A percentile compares a stretch with the other conserved stretches of the same genome.
These are phyloP conservation scores for Lactarius hengduanensis DNA, from an alignment of 768 basidiomycete species.

Conservation along the genomic window DNA sequence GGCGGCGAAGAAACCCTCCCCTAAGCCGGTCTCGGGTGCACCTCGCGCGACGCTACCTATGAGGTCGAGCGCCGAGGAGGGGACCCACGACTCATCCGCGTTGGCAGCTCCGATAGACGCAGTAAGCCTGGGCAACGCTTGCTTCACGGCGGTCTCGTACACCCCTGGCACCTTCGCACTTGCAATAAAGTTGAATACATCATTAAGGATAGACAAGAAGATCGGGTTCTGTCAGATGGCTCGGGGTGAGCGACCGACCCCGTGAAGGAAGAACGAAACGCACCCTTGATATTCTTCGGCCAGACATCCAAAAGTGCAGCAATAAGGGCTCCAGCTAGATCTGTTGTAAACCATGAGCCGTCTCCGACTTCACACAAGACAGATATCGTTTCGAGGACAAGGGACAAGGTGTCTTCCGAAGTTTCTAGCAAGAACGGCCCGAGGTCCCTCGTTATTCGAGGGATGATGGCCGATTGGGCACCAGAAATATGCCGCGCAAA, in stretches of 20 bases:
- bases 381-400: slow-evolving; percentile 83
- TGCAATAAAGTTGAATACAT: slow-evolving; percentile 59
- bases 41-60: slow-evolving; percentile 70
- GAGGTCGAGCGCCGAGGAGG: slow-evolving; percentile 80
- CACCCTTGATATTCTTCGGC: slow-evolving; percentile 85
- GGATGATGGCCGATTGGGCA: slow-evolving; percentile 60
- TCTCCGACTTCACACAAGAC: slow-evolving; percentile 74
- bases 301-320: slow-evolving; percentile 74
- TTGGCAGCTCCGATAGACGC: slow-evolving; percentile 58
- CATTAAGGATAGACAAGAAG: slow-evolving; percentile 39
- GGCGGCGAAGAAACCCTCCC: slow-evolving; percentile 74
- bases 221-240: slow-evolving; percentile 69
- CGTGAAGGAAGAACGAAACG: slow-evolving; percentile 18
- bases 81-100: slow-evolving; percentile 67
- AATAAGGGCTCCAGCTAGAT: slow-evolving; percentile 65
- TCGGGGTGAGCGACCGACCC: neutral
- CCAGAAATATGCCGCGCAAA: slow-evolving; percentile 68
- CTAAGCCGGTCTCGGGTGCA: slow-evolving; percentile 60
- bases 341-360: slow-evolving; percentile 67
- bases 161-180: slow-evolving; percentile 59
- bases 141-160: slow-evolving; percentile 70
- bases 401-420: slow-evolving; percentile 83
- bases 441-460: slow-evolving; percentile 75
- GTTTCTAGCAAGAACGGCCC: slow-evolving; percentile 79
- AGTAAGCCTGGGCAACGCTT: slow-evolving; percentile 72